Evolutionary conservation across 1,284 basidiomycete species (phyloP).

Genomic region (Malassezia globosa): DNA sequence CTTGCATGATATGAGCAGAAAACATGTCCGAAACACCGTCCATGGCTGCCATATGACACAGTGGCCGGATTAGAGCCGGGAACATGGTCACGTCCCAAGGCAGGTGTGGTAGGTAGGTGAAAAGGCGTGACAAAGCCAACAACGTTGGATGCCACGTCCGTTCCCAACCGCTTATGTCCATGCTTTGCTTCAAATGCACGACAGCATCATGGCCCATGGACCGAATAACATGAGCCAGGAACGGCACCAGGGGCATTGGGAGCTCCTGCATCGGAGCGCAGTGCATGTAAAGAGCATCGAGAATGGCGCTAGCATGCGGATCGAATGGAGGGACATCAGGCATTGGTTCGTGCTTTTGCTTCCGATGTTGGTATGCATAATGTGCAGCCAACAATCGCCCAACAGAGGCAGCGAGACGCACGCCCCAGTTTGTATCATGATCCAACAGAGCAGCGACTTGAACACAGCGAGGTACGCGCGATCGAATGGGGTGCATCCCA

Average conservation of each 20-base stretch:
- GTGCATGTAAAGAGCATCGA: constrained; percentile 5
- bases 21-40: constrained; percentile 15
- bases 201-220: constrained; percentile 10
- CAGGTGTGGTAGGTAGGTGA: neutral
- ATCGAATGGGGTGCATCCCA: neutral
- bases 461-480: constrained; percentile 7
- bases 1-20: constrained; percentile 3
- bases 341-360: neutral
- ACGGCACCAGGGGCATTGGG: neutral
- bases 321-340: constrained; percentile 10
- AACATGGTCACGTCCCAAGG: constrained; percentile 2
- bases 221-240: constrained; percentile 17
- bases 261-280: neutral
- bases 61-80: constrained; percentile 7
- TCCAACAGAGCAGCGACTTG: constrained; percentile 4
- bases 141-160: constrained; percentile 8
- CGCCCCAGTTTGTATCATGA: neutral
- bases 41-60: constrained; percentile 14
- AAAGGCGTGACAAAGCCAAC: neutral
- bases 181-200: neutral
- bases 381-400: constrained; percentile 12
- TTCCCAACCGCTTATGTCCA: constrained; percentile 2
- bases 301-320: constrained; percentile 1
- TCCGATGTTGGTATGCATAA: neutral
- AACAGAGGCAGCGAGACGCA: constrained; percentile 7